A percentile compares a stretch with the other conserved stretches of the same genome.
Conservation (phyloP, 176 grass and related monocot species). For the Dendrocalamus sinicus region DNA sequence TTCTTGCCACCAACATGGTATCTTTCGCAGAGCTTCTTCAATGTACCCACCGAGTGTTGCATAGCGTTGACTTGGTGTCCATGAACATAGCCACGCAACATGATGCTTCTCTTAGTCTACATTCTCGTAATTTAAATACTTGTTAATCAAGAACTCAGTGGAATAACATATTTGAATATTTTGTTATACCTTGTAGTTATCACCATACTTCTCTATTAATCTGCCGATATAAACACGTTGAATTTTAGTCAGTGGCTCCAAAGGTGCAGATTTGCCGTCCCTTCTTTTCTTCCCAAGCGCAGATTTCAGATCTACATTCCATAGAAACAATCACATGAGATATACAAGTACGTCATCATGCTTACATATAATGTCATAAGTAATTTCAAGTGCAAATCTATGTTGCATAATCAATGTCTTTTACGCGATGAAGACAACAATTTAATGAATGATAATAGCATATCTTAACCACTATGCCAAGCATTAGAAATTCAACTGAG, state of each 20-base stretch:
- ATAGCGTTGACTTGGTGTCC: no score
- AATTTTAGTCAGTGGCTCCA: slow-evolving; percentile 72
- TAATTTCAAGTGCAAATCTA: not conserved
- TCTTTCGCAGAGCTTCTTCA: slow-evolving; percentile 84
- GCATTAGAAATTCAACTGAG: no score
- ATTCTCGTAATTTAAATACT: not conserved
- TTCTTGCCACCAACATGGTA: slow-evolving; percentile 60
- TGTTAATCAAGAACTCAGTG: not conserved
- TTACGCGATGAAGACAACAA: not conserved
- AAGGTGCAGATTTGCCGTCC: slow-evolving; percentile 73
- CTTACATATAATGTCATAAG: not conserved
- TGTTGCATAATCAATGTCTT: not conserved
- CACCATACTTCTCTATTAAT: slow-evolving; percentile 87
- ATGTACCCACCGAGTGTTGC: no score
- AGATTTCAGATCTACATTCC: slow-evolving; percentile 77
- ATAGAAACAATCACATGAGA: slow-evolving; percentile 29
- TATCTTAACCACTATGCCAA: not conserved
- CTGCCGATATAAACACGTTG: slow-evolving; percentile 69
- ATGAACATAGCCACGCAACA: no score
- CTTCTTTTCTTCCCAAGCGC: slow-evolving; percentile 82
- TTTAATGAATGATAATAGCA: not conserved
- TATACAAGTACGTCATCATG: slow-evolving; percentile 12
- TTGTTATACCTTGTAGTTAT: slow-evolving; percentile 74
- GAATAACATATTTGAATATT: not conserved
- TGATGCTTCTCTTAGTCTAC: not conserved